Percentiles rank a stretch among this genome's conserved stretches.
These are phyloP conservation scores for Tolypocladium capitatum DNA, from an alignment of 2,329 filamentous ascomycete genomes.

Conservation along the genomic window DNA sequence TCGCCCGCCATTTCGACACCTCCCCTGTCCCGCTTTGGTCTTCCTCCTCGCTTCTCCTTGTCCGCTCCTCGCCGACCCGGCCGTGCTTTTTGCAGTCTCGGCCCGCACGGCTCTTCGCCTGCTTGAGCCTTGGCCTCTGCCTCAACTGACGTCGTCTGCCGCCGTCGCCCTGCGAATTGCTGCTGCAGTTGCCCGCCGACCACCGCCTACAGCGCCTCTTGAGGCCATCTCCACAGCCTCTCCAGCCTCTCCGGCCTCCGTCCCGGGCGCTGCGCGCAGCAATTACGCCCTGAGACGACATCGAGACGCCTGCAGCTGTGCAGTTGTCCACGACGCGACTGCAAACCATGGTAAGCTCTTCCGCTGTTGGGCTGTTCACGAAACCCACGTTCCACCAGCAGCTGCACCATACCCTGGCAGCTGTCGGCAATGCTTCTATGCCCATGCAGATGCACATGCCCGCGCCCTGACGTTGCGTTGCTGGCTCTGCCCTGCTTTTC, in stretches of 20 bases:
- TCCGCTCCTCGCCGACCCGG: not conserved
- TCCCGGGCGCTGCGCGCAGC: not conserved
- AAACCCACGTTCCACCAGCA: not conserved
- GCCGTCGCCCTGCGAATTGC: not conserved
- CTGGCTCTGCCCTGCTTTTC: not conserved
- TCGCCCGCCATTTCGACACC: not conserved
- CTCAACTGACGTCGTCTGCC: not conserved
- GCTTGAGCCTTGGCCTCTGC: not conserved
- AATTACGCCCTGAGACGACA: not conserved
- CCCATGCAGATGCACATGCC: not conserved
- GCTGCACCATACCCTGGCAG: not conserved
- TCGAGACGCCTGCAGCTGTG: not conserved
- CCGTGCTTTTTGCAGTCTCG: not conserved
- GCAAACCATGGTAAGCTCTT: slow-evolving; percentile 1
- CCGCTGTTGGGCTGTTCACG: not conserved
- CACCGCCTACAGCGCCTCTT: not conserved
- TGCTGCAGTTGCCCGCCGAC: not conserved
- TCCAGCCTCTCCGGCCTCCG: not conserved
- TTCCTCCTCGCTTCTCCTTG: not conserved
- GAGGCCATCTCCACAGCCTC: not conserved
- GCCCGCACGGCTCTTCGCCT: not conserved
- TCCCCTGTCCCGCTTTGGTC: not conserved
- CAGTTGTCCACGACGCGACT: not conserved
- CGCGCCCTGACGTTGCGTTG: not conserved
- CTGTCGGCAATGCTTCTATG: not conserved